phyloP scores from a whole-genome alignment of 2,329 filamentous ascomycete species.

The Fusarium fracticaudum region DNA sequence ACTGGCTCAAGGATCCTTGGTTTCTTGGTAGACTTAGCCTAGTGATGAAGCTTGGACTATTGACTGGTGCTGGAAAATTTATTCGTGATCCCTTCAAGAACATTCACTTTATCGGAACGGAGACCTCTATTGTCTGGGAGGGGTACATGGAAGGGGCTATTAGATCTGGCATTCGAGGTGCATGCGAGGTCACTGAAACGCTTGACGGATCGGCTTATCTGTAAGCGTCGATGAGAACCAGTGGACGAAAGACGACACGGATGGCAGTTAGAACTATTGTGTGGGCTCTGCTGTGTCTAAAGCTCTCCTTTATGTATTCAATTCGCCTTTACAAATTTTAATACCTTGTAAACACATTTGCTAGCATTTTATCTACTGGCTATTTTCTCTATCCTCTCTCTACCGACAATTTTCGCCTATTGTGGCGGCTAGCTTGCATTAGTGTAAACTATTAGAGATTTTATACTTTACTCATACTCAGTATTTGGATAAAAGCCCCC shows the following conservation, averaged over 20 bases:
- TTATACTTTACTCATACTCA: too few species aligned
- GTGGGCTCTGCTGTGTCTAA: too few species aligned
- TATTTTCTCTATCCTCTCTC: too few species aligned
- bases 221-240: fast-evolving
- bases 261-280: fast-evolving
- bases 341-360: too few species aligned
- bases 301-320: too few species aligned
- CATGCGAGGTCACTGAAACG: slow-evolving; percentile 40
- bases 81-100: background rate
- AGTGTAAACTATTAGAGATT: too few species aligned
- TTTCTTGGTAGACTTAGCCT: background rate
- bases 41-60: background rate
- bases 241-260: fast-evolving
- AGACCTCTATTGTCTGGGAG: background rate
- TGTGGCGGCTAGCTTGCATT: too few species aligned
- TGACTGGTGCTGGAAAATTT: background rate
- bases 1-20: background rate
- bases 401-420: too few species aligned
- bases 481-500: fast-evolving
- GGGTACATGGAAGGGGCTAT: background rate
- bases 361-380: too few species aligned
- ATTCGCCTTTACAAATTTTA: too few species aligned
- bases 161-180: background rate
- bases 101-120: background rate
- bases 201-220: background rate